phyloP scores from a whole-genome alignment of 2,329 filamentous ascomycete species.

The Aspergillus fischeri region DNA sequence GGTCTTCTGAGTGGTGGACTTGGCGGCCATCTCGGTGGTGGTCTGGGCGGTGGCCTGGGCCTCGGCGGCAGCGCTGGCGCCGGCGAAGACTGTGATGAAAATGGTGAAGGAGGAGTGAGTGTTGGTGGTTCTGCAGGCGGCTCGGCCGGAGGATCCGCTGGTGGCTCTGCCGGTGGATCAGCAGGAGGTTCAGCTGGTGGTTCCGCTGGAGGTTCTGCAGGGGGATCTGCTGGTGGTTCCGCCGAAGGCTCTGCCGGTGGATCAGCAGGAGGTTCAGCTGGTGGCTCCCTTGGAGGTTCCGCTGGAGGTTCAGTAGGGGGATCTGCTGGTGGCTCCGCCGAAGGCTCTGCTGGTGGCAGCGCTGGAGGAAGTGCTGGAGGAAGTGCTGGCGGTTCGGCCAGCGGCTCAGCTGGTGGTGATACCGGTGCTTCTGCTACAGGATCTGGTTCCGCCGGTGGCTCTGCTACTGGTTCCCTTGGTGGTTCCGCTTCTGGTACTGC shows the following conservation, averaged over 20 bases:
- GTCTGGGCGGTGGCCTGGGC: neutral
- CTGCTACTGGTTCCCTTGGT: neutral
- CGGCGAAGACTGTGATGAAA: neutral
- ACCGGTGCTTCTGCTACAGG: too few relatives aligned
- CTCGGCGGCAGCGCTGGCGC: neutral
- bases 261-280: neutral
- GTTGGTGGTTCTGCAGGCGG: neutral
- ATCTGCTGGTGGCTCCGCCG: accelerated
- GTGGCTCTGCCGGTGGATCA: neutral
- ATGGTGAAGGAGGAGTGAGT: neutral
- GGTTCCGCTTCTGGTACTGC: neutral
- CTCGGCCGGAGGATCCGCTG: too few relatives aligned
- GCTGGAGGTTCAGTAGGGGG: neutral
- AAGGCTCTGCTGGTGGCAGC: accelerated
- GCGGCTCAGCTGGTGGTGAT: too few relatives aligned
- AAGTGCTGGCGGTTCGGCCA: too few relatives aligned
- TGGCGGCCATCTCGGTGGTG: neutral
- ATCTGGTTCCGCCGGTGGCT: neutral
- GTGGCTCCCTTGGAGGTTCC: too few relatives aligned
- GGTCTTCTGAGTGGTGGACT: neutral
- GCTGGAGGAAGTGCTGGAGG: neutral
- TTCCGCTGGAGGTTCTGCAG: too few relatives aligned
- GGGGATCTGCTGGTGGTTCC: neutral
- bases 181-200: neutral
- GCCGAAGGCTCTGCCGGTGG: too few relatives aligned